Evolutionary conservation across 2,329 filamentous ascomycete genomes (phyloP), one percentile per base, ranked within the genome.

Genomic region (Dothiorella sarmentorum): DNA sequence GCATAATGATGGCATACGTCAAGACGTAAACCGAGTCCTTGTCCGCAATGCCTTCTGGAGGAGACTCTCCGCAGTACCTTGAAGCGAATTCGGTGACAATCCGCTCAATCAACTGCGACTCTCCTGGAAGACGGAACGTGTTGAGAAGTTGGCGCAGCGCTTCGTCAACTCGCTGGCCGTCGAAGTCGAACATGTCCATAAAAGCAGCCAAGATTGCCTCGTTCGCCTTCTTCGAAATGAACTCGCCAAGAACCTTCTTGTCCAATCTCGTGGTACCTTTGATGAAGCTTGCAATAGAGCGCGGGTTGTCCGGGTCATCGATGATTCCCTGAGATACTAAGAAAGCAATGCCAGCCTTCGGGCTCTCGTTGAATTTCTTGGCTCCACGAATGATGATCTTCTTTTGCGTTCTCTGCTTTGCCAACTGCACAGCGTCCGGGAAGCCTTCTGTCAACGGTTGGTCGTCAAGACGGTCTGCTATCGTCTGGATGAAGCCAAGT

Each of bases 1-100:
- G 79, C 85, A 99, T 91, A 72, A 99, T 96, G 67, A 97, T 95
- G 35, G 92, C 94, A 70, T 99, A 99, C 0, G 90, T 93, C 53
- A 99, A 79, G 47, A 99, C 85, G 68, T 90, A 99, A 20, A 94
- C 86, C 7, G 91, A 86, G 71, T 99, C 94, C 66, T 90, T 88
- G 68, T 96, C 87, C 6, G 86, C 88, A 62, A 97, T 86, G 20
- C 86, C 88, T 56, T 88, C 83, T 0, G 89, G 87, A 24, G 85
- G 82, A 5, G 83, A 84, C 60, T 84, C 85, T 7, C 82, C 76
- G 71, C 88, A 89, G 71, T 96, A 99, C 69, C 90, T 90, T 64
- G 93, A 89, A 0, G 90, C 84, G 72, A 99, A 99, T 10, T 85
- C 85, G 4, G 85, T 91, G 35, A 99, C 84, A 64, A 99, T 96